These are phyloP conservation scores for Backusella circina DNA, from an alignment of 192 early-diverging fungal genomes.

Conservation along the genomic window DNA sequence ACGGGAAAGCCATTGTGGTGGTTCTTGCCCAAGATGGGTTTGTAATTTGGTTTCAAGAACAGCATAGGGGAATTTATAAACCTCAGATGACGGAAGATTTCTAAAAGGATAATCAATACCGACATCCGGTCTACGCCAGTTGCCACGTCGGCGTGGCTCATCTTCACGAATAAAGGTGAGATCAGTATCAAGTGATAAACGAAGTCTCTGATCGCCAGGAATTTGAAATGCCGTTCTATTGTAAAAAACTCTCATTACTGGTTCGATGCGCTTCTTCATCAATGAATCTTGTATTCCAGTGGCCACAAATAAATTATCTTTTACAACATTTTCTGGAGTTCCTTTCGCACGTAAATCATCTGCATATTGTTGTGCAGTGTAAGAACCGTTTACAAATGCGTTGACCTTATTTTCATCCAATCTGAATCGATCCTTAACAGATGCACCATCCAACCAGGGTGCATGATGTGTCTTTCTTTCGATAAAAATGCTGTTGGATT, in stretches of 20 bases:
- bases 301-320: conserved; percentile 41
- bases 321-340: background rate
- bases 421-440: conserved; percentile 89
- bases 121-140: conserved; percentile 92
- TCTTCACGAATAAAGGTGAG: conserved; percentile 97
- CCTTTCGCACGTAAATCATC: conserved; percentile 4
- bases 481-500: conserved; percentile 21
- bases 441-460: conserved; percentile 74
- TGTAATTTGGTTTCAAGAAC: conserved; percentile 88
- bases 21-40: conserved; percentile 70
- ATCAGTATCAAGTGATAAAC: conserved; percentile 95
- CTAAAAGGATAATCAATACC: conserved; percentile 79
- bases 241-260: conserved; percentile 85
- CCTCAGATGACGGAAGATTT: conserved; percentile 56
- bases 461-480: conserved; percentile 35
- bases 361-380: conserved; percentile 40
- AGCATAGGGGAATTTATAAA: conserved; percentile 82
- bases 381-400: conserved; percentile 70
- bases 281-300: conserved; percentile 54
- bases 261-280: conserved; percentile 51
- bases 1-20: conserved; percentile 80
- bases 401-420: conserved; percentile 93
- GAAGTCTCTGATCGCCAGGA: conserved; percentile 90
- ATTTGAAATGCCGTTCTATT: conserved; percentile 98
- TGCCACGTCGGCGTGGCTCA: conserved; percentile 65